Percentiles rank a stretch among this genome's conserved stretches.
phyloP scores from a whole-genome alignment of 805 yeast genomes.

The Myxozyma geophila region DNA sequence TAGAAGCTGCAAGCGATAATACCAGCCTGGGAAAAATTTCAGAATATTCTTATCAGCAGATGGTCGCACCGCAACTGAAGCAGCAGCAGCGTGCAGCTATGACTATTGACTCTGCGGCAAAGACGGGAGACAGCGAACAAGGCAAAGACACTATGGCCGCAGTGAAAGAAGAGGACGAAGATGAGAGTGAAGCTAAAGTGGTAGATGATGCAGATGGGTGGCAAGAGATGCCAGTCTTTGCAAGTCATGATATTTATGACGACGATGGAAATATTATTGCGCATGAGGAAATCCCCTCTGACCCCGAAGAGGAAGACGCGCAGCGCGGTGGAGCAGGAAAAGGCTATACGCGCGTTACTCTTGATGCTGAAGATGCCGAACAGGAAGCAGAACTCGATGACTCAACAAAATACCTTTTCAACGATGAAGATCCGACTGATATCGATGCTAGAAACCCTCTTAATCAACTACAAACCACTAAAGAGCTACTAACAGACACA shows the following conservation, averaged over 20 bases:
- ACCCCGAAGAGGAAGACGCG: slow-evolving; percentile 37
- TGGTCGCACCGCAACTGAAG: slow-evolving; percentile 17
- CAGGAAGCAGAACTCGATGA: slow-evolving; percentile 58
- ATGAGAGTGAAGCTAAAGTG: not conserved
- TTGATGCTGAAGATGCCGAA: slow-evolving; percentile 81
- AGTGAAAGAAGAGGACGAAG: slow-evolving; percentile 3
- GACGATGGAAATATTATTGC: slow-evolving; percentile 58
- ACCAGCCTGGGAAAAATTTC: slow-evolving; percentile 9
- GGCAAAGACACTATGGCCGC: not conserved
- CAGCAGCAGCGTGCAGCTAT: slow-evolving; percentile 3
- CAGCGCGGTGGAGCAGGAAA: slow-evolving; percentile 54
- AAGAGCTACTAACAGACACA: slow-evolving; percentile 74
- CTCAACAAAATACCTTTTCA: slow-evolving; percentile 61
- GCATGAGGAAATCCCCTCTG: slow-evolving; percentile 37
- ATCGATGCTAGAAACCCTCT: slow-evolving; percentile 49
- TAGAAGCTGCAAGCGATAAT: not conserved
- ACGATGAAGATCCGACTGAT: slow-evolving; percentile 46
- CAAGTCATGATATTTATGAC: slow-evolving; percentile 77
- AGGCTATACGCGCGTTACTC: slow-evolving; percentile 88
- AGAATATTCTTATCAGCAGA: slow-evolving; percentile 36
- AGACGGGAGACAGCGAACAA: not conserved
- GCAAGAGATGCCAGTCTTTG: slow-evolving; percentile 85
- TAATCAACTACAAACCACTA: slow-evolving; percentile 79
- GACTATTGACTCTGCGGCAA: not conserved
- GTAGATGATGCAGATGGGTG: slow-evolving; percentile 55